Evolutionary conservation across 345 rosid genomes (phyloP).

Genomic region (Populus tremula): DNA sequence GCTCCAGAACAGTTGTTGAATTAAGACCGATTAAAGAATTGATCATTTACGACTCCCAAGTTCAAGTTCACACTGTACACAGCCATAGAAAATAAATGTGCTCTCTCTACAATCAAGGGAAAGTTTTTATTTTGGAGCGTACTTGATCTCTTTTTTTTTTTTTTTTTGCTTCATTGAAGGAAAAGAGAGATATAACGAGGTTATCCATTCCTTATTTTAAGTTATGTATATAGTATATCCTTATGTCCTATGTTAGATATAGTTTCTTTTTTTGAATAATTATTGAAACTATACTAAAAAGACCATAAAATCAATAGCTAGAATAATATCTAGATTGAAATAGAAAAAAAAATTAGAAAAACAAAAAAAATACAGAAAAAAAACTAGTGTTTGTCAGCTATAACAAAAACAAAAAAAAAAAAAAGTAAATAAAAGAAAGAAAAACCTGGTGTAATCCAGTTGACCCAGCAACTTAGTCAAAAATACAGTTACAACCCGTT

Average conservation of each 20-base stretch:
- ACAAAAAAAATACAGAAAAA: too few relatives aligned
- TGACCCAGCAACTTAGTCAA: too few relatives aligned
- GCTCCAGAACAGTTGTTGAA: background rate
- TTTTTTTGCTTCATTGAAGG: constrained; percentile 7
- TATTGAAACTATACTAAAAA: too few relatives aligned
- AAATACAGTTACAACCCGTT: too few relatives aligned
- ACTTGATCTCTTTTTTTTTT: background rate
- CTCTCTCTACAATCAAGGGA: background rate
- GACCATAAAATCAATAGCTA: too few relatives aligned
- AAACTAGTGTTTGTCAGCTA: too few relatives aligned
- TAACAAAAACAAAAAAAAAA: too few relatives aligned
- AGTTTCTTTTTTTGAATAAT: background rate
- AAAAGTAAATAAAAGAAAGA: too few relatives aligned
- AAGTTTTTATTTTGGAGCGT: background rate
- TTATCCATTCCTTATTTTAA: background rate
- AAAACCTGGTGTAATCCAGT: too few relatives aligned
- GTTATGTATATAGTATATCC: background rate
- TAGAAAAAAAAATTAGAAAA: too few relatives aligned
- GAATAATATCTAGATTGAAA: too few relatives aligned
- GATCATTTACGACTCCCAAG: background rate
- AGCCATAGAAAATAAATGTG: background rate
- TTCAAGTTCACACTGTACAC: constrained; percentile 3
- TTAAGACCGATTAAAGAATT: background rate
- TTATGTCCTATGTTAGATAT: background rate
- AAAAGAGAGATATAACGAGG: background rate